A percentile compares a stretch with the other conserved stretches of the same genome.
Evolutionary conservation across 768 basidiomycete species (phyloP).

Genomic region (Xerocomus potaroensis): DNA sequence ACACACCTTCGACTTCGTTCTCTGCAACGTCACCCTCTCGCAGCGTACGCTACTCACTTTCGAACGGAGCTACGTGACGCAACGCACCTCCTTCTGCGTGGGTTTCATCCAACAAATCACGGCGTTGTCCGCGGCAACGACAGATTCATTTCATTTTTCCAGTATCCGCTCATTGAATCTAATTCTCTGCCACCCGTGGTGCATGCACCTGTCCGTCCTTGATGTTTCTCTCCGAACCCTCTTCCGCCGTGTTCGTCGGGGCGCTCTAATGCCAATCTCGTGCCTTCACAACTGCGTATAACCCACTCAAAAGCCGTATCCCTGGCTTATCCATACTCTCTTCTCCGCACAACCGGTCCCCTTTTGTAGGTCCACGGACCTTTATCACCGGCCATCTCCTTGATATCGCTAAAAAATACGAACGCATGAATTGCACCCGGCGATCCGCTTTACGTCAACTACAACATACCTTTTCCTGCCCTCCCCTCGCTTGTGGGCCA

Average conservation of each 20-base stretch:
- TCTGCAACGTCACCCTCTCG: too few species aligned
- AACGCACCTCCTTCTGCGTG: slow-evolving; percentile 16
- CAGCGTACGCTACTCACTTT: slow-evolving; percentile 2
- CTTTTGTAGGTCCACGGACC: slow-evolving; percentile 19
- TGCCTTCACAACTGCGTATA: slow-evolving; percentile 1
- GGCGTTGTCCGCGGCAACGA: slow-evolving; percentile 19
- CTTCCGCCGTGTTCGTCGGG: slow-evolving; percentile 20
- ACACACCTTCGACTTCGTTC: too few species aligned
- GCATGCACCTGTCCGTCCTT: slow-evolving; percentile 18
- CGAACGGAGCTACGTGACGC: slow-evolving; percentile 8
- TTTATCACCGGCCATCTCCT: slow-evolving; percentile 28
- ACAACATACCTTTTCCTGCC: slow-evolving; percentile 29
- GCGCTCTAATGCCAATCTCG: slow-evolving; percentile 2
- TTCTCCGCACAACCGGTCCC: background rate
- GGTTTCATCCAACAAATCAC: slow-evolving; percentile 22
- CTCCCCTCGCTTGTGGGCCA: slow-evolving; percentile 28
- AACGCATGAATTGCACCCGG: slow-evolving; percentile 18
- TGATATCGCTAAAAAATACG: slow-evolving; percentile 13
- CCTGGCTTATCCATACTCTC: background rate
- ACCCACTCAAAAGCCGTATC: slow-evolving; percentile 3
- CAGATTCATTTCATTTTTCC: slow-evolving; percentile 27
- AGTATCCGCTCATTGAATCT: slow-evolving; percentile 24
- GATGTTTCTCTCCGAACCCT: slow-evolving; percentile 8
- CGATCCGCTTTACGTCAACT: slow-evolving; percentile 28
- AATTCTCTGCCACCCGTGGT: slow-evolving; percentile 28